These are phyloP conservation scores for Tephrocybe sp. DNA, from an alignment of 768 basidiomycete species.

Conservation along the genomic window DNA sequence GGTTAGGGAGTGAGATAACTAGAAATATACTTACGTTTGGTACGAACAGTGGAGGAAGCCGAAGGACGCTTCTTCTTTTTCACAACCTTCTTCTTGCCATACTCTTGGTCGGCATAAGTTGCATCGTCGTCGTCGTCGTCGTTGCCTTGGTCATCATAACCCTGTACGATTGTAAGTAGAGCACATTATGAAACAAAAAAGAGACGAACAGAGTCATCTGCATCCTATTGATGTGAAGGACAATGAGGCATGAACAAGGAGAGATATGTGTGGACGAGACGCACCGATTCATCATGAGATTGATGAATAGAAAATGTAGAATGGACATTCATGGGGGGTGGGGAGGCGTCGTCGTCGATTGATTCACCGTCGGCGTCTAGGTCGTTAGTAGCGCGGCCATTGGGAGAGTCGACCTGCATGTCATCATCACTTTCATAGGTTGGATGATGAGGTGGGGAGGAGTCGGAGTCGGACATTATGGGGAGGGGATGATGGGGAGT, in stretches of 20 bases:
- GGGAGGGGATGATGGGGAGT: constrained; percentile 30
- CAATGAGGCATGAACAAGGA: constrained; percentile 13
- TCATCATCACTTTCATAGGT: constrained; percentile 61
- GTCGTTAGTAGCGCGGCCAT: constrained; percentile 45
- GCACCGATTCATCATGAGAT: constrained; percentile 36
- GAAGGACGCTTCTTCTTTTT: constrained; percentile 66
- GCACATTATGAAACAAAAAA: constrained; percentile 7
- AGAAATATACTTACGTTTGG: constrained; percentile 48
- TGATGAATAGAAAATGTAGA: constrained; percentile 31
- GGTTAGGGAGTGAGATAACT: constrained; percentile 12
- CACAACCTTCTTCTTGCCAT: constrained; percentile 62
- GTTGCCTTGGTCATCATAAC: constrained; percentile 56
- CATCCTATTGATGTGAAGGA: constrained; percentile 32
- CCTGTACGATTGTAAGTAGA: constrained; percentile 29
- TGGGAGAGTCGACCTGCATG: constrained; percentile 72
- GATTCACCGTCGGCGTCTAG: constrained; percentile 63
- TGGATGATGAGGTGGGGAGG: constrained; percentile 46
- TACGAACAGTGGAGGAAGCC: constrained; percentile 43
- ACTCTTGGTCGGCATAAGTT: constrained; percentile 77
- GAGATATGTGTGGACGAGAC: constrained; percentile 18
- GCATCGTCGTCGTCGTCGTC: constrained; percentile 70
- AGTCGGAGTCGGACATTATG: constrained; percentile 25
- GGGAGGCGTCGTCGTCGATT: constrained; percentile 50
- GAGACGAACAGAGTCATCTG: constrained; percentile 59
- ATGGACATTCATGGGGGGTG: constrained; percentile 30